These are phyloP conservation scores for Setaria italica DNA, from an alignment of 202 grass and related monocot genomes.

Conservation along the genomic window DNA sequence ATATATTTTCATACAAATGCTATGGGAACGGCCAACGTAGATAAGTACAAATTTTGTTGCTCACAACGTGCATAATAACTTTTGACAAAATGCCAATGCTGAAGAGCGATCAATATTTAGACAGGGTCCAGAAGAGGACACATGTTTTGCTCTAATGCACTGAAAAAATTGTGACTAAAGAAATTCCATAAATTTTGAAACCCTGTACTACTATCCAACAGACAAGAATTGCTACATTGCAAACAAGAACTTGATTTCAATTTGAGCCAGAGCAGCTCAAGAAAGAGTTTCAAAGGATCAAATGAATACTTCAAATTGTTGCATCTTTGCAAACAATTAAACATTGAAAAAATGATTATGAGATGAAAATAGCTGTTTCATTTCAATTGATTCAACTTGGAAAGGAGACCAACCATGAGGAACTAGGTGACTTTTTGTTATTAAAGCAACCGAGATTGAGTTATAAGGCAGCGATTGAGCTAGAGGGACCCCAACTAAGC, in stretches of 20 bases:
- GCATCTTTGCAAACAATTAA: conserved; percentile 1
- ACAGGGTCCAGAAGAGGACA: not conserved
- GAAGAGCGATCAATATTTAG: conserved; percentile 8
- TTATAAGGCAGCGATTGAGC: not conserved
- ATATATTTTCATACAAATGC: too few species aligned
- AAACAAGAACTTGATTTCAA: not conserved
- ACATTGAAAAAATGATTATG: not conserved
- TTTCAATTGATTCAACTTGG: conserved; percentile 8
- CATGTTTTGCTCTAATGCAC: not conserved
- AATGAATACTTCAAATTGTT: conserved; percentile 19
- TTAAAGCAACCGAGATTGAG: too few species aligned
- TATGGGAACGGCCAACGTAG: not conserved
- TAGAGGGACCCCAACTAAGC: not conserved
- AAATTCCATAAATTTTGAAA: not conserved
- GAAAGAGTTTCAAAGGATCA: conserved; percentile 24
- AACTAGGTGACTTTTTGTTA: not conserved
- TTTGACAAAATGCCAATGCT: not conserved
- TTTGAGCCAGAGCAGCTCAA: not conserved
- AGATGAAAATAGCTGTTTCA: not conserved
- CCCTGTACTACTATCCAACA: not conserved
- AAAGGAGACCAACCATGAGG: not conserved
- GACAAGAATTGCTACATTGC: not conserved
- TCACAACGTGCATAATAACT: not conserved
- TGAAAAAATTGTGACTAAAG: not conserved
- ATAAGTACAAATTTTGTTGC: not conserved